Evolutionary conservation across 2,329 filamentous ascomycete genomes (phyloP).

Genomic region (Ceratocystis colombiana): DNA sequence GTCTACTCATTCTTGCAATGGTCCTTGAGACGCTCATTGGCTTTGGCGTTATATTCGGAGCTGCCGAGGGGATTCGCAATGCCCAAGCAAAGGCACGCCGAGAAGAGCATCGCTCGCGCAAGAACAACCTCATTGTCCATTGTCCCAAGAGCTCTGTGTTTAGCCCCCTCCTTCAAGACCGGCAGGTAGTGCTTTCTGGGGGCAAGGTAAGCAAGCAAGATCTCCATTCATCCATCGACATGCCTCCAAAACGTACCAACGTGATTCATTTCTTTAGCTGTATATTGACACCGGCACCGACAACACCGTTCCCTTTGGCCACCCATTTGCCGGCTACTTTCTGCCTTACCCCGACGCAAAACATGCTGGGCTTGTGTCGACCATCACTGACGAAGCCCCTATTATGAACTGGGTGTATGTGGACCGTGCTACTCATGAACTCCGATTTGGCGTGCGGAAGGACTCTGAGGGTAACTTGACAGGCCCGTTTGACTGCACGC

Average conservation of each 20-base stretch:
- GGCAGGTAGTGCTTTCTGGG: conserved; percentile 38
- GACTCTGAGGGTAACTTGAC: conserved; percentile 38
- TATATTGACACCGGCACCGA: conserved; percentile 37
- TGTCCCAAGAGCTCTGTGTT: conserved; percentile 40
- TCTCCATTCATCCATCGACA: background rate
- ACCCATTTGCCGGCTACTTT: conserved; percentile 48
- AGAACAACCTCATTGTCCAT: conserved; percentile 40
- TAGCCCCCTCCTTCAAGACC: conserved; percentile 38
- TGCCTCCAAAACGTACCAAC: background rate
- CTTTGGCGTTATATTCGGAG: conserved; percentile 38
- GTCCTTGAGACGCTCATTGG: conserved; percentile 34
- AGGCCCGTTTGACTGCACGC: conserved; percentile 43
- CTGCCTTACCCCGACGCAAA: conserved; percentile 46
- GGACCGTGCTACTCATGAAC: conserved; percentile 38
- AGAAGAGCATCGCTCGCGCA: conserved; percentile 40
- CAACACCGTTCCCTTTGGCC: conserved; percentile 33
- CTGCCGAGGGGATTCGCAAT: conserved; percentile 39
- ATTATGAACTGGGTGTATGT: conserved; percentile 44
- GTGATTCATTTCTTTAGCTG: conserved; percentile 27
- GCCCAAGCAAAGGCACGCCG: conserved; percentile 39
- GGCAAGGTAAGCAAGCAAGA: conserved; percentile 33
- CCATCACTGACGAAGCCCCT: conserved; percentile 41
- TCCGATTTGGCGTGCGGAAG: conserved; percentile 39
- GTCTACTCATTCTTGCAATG: conserved; percentile 24
- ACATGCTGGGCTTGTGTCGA: conserved; percentile 40